These are phyloP conservation scores for Amaranthus palmeri DNA, from an alignment of 148 eudicot species.

Conservation along the genomic window DNA sequence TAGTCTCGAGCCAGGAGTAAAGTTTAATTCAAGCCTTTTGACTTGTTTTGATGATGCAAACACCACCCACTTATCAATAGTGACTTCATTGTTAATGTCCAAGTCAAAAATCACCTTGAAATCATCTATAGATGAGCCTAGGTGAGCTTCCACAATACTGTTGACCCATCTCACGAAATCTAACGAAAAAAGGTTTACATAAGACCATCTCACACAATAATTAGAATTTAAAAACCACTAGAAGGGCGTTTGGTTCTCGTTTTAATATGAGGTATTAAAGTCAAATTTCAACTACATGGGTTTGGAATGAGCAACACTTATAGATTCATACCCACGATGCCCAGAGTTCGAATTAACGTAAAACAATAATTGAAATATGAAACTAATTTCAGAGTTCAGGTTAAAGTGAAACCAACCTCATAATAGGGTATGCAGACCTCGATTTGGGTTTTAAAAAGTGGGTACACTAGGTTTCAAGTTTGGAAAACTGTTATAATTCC, in stretches of 20 bases:
- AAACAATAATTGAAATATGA: too few relatives aligned
- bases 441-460: not conserved
- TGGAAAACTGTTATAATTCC: too few relatives aligned
- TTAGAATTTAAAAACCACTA: too few relatives aligned
- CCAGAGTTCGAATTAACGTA: too few relatives aligned
- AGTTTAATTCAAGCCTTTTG: slow-evolving; percentile 3
- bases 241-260: not conserved
- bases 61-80: slow-evolving; percentile 19
- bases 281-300: too few relatives aligned
- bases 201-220: too few relatives aligned
- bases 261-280: not conserved
- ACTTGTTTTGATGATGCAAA: slow-evolving; percentile 20
- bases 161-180: slow-evolving; percentile 13
- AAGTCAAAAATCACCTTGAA: slow-evolving; percentile 19
- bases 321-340: too few relatives aligned
- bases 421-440: slow-evolving; percentile 9
- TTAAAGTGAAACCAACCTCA: not conserved
- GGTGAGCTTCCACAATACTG: slow-evolving; percentile 12
- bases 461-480: too few relatives aligned
- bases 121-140: slow-evolving; percentile 12
- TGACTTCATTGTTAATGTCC: not conserved
- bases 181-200: too few relatives aligned
- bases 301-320: too few relatives aligned
- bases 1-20: not conserved
- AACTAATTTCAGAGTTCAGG: not conserved